A percentile compares a stretch with the other conserved stretches of the same genome.
phyloP scores from a whole-genome alignment of 306 rosid species.

The Pachyrhizus erosus region DNA sequence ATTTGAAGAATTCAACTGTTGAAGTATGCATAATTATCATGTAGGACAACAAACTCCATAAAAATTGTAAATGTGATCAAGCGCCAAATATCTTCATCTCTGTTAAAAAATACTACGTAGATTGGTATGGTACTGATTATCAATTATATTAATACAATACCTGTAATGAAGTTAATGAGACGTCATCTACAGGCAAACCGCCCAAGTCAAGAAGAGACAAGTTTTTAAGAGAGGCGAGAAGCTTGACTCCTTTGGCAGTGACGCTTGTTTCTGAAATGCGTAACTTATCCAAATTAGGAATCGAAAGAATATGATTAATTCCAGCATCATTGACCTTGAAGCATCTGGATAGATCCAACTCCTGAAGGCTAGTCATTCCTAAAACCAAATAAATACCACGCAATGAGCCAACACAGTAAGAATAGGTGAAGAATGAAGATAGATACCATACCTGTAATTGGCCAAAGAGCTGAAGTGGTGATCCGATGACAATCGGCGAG shows the following conservation, averaged over 20 bases:
- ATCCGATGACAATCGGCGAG: conserved; percentile 71
- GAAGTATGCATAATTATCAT: background rate
- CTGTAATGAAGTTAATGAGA: conserved; percentile 65
- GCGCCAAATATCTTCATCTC: background rate
- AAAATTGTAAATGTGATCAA: background rate
- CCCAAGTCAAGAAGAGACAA: conserved; percentile 84
- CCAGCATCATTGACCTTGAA: conserved; percentile 75
- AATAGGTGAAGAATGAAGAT: background rate
- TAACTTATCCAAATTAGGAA: conserved; percentile 68
- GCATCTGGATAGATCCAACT: conserved; percentile 84
- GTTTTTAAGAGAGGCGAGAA: conserved; percentile 65
- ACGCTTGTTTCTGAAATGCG: conserved; percentile 74
- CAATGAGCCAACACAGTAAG: background rate
- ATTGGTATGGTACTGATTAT: background rate
- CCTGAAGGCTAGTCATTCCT: conserved; percentile 72
- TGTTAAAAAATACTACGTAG: background rate
- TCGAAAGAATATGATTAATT: conserved; percentile 67
- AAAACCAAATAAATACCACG: conserved; percentile 32
- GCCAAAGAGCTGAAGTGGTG: conserved; percentile 77
- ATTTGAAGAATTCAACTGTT: background rate
- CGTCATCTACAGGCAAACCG: conserved; percentile 86
- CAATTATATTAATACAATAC: conserved; percentile 32
- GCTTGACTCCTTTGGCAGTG: conserved; percentile 67
- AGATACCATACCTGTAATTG: conserved; percentile 58
- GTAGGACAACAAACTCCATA: background rate